A percentile compares a stretch with the other conserved stretches of the same genome.
Evolutionary conservation across 768 basidiomycete genomes (phyloP).

Genomic region (Boletellus sp.): DNA sequence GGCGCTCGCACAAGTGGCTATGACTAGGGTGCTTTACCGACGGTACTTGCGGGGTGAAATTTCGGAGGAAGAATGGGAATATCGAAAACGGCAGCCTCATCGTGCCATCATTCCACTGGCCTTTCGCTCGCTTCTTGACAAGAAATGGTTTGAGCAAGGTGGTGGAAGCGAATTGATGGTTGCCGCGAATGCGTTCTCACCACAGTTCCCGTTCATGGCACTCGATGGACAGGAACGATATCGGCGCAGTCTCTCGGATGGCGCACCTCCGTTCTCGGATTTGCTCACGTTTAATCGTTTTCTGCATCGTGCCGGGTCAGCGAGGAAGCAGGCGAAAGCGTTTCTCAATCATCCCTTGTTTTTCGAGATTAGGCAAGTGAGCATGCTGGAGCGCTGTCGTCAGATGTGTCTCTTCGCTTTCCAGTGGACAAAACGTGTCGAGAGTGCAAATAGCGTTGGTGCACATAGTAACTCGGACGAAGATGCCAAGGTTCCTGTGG

Average conservation of each 20-base stretch:
- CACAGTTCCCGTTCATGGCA: no score
- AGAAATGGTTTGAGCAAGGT: constrained; percentile 44
- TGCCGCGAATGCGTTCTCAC: no score
- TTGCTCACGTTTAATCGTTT: constrained; percentile 47
- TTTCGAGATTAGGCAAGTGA: constrained; percentile 43
- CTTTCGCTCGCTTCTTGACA: constrained; percentile 47
- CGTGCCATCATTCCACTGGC: constrained; percentile 48
- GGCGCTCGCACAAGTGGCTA: constrained; percentile 49
- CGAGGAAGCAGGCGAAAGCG: constrained; percentile 35
- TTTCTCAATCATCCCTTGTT: constrained; percentile 45
- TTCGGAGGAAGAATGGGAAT: constrained; percentile 48
- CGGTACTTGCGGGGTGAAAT: constrained; percentile 49
- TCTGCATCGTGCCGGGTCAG: constrained; percentile 36
- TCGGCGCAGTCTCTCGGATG: not conserved
- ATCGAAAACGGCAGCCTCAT: no score
- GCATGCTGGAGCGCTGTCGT: no score
- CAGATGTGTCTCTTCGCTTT: constrained; percentile 13
- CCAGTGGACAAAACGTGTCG: constrained; percentile 19
- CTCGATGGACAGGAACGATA: constrained; percentile 9
- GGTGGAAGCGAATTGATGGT: no score
- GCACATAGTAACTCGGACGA: not conserved
- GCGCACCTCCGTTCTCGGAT: constrained; percentile 36
- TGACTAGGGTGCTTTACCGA: constrained; percentile 48
- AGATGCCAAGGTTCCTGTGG: constrained; percentile 2
- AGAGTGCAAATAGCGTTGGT: no score